Percentiles rank a stretch among this genome's conserved stretches.
Evolutionary conservation across 768 basidiomycete species (phyloP).

Genomic region (Auriculariales sp.): DNA sequence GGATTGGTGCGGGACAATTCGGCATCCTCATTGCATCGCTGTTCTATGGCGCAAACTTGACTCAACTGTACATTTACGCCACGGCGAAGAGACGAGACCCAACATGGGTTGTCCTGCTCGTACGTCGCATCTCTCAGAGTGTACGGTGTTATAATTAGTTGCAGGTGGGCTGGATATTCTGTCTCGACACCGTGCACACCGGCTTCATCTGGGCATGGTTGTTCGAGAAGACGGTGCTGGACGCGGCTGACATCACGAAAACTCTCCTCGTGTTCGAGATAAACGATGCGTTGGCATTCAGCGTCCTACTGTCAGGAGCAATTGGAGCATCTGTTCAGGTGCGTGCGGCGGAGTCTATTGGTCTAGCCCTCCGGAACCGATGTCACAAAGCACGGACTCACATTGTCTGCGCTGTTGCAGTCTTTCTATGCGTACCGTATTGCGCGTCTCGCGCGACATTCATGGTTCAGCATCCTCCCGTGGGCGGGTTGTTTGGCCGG

Average conservation of each 20-base stretch:
- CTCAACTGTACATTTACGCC: background rate
- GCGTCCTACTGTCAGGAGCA: background rate
- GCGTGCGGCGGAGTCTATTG: no score
- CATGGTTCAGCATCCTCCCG: background rate
- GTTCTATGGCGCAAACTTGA: background rate
- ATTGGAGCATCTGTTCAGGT: background rate
- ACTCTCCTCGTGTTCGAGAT: background rate
- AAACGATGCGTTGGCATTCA: background rate
- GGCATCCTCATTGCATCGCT: background rate
- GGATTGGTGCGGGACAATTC: background rate
- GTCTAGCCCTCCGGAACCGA: no score
- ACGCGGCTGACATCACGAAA: background rate
- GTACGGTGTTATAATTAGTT: no score
- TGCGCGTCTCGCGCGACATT: background rate
- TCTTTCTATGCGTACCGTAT: background rate
- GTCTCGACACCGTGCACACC: background rate
- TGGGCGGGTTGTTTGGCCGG: background rate
- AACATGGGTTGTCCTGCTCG: background rate
- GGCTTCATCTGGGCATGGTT: background rate
- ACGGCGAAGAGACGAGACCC: background rate
- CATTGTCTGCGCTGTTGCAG: background rate
- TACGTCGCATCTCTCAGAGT: no score
- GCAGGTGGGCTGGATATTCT: no score
- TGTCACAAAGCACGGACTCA: no score
- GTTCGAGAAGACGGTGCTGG: background rate